Evolutionary conservation across 352 stramenopile genomes (phyloP).

Genomic region (Phytophthora meadii): DNA sequence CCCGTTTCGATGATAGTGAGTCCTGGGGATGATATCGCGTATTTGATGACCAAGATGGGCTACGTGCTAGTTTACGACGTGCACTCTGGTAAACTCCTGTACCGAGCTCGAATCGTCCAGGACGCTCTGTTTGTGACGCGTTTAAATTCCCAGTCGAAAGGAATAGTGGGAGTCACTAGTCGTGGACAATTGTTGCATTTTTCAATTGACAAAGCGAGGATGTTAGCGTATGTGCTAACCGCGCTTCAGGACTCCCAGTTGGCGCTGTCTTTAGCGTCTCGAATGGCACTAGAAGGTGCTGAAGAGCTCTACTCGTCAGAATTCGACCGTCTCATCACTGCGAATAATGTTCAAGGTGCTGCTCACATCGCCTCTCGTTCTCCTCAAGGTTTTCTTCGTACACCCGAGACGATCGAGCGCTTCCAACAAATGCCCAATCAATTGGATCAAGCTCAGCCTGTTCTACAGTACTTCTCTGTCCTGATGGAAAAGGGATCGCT

Average conservation of each 20-base stretch:
- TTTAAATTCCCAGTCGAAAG: slow-evolving; percentile 92
- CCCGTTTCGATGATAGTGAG: slow-evolving; percentile 97
- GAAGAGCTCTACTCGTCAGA: slow-evolving; percentile 98
- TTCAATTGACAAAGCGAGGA: slow-evolving; percentile 96
- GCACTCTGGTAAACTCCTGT: slow-evolving; percentile 98
- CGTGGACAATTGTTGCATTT: slow-evolving; percentile 97
- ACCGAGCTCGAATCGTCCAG: slow-evolving; percentile 96
- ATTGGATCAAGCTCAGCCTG: slow-evolving; percentile 96
- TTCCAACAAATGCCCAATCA: slow-evolving; percentile 99
- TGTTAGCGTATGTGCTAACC: slow-evolving; percentile 99
- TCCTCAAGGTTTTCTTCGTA: slow-evolving; percentile 93
- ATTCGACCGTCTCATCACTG: slow-evolving; percentile 95
- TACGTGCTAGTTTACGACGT: slow-evolving; percentile 99
- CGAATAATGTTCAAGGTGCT: slow-evolving; percentile 86
- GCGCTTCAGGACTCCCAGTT: slow-evolving; percentile 97
- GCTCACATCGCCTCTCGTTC: slow-evolving; percentile 91
- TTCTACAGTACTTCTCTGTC: slow-evolving; percentile 99
- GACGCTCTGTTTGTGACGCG: slow-evolving; percentile 98
- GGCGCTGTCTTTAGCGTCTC: slow-evolving; percentile 95
- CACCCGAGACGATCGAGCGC: slow-evolving; percentile 97
- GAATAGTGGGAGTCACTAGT: slow-evolving; percentile 98
- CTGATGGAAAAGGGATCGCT: slow-evolving; percentile 98
- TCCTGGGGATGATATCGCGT: slow-evolving; percentile 94
- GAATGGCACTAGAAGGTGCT: slow-evolving; percentile 97
- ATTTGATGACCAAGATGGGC: slow-evolving; percentile 99